A percentile compares a stretch with the other conserved stretches of the same genome.
phyloP scores from a whole-genome alignment of 192 early-diverging fungal species.

The Coemansia aciculifera region DNA sequence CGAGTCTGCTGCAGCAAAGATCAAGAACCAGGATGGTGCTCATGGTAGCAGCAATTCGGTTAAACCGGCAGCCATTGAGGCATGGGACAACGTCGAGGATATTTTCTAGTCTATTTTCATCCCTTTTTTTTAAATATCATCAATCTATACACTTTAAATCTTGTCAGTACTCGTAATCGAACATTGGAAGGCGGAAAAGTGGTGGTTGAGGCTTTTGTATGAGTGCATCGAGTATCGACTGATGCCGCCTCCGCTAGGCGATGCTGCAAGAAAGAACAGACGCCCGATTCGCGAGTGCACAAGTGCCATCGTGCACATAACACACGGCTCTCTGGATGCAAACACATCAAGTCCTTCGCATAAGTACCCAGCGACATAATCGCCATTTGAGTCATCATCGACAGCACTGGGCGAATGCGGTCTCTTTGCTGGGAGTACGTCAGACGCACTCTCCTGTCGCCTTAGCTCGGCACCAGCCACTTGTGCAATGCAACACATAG shows the following conservation, averaged over 20 bases:
- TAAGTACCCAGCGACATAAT: constrained; percentile 60
- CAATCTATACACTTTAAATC: neutral
- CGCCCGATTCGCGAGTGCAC: constrained; percentile 90
- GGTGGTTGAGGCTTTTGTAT: constrained; percentile 44
- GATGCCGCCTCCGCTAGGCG: constrained; percentile 23
- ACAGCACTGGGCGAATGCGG: neutral
- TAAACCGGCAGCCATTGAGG: neutral
- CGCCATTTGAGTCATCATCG: neutral
- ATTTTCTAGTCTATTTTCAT: constrained; percentile 35
- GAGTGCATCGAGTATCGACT: constrained; percentile 37
- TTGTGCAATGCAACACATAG: constrained; percentile 72
- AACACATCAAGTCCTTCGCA: constrained; percentile 85
- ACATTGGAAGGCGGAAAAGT: constrained; percentile 39
- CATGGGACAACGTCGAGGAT: constrained; percentile 43
- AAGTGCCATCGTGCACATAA: constrained; percentile 92
- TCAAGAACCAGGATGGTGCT: neutral
- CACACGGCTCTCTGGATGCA: constrained; percentile 81
- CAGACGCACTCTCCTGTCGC: constrained; percentile 2
- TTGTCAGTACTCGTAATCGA: neutral
- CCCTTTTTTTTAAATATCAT: neutral
- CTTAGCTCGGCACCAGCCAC: constrained; percentile 63
- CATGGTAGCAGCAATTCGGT: neutral
- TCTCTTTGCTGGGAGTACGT: constrained; percentile 17
- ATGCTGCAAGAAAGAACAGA: constrained; percentile 65
- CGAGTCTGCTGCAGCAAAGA: constrained; percentile 45